Evolutionary conservation across 441 rosid genomes (phyloP).

Genomic region (Bocquillonia castaneifolia): DNA sequence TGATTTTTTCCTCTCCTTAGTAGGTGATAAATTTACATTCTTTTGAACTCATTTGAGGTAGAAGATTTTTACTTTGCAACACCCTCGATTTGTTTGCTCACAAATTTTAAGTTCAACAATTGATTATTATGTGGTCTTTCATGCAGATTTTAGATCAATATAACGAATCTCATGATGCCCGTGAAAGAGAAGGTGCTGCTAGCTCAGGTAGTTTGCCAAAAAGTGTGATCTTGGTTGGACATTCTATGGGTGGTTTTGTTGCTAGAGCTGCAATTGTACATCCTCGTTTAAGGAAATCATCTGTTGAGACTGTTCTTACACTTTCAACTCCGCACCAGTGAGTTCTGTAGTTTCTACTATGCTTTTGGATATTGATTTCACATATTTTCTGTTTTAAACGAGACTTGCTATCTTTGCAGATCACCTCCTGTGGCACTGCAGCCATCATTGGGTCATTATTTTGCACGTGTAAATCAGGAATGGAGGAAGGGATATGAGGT

Average conservation of each 20-base stretch:
- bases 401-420: slow-evolving; percentile 46
- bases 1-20: background rate
- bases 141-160: slow-evolving; percentile 87
- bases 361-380: slow-evolving; percentile 21
- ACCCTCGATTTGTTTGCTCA: background rate
- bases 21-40: background rate
- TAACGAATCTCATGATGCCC: slow-evolving; percentile 61
- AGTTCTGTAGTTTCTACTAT: slow-evolving; percentile 30
- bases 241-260: slow-evolving; percentile 99
- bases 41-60: slow-evolving; percentile 14
- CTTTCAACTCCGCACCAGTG: slow-evolving; percentile 98
- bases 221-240: slow-evolving; percentile 92
- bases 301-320: slow-evolving; percentile 83
- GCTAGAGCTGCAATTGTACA: slow-evolving; percentile 93
- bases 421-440: slow-evolving; percentile 95
- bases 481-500: slow-evolving; percentile 82
- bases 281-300: slow-evolving; percentile 69
- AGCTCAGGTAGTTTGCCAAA: slow-evolving; percentile 57
- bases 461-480: slow-evolving; percentile 62
- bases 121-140: slow-evolving; percentile 16
- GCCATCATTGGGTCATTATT: slow-evolving; percentile 91
- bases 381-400: slow-evolving; percentile 24
- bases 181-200: slow-evolving; percentile 75
- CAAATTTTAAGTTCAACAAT: background rate
- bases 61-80: slow-evolving; percentile 1